phyloP scores from a whole-genome alignment of 768 basidiomycete genomes.

The Mycena filopes region DNA sequence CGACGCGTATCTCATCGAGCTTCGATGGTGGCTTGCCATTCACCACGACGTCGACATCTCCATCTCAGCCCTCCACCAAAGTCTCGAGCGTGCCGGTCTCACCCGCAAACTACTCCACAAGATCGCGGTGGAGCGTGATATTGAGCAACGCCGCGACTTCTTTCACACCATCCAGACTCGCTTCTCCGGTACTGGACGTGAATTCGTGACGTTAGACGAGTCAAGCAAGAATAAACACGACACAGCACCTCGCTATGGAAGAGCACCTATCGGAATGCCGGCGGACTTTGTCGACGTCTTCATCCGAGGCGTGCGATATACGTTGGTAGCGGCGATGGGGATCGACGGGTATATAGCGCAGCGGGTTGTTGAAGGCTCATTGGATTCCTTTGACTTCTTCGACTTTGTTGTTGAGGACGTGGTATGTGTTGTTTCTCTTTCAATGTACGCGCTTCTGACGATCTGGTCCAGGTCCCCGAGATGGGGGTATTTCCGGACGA shows the following conservation, averaged over 20 bases:
- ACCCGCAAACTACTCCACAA: neutral
- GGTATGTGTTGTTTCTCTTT: too few species aligned
- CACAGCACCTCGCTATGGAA: slow-evolving; percentile 37
- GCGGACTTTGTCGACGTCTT: slow-evolving; percentile 38
- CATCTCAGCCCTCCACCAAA: neutral
- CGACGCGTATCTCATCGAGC: slow-evolving; percentile 27
- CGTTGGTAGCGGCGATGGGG: slow-evolving; percentile 43
- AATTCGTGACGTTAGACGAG: slow-evolving; percentile 43
- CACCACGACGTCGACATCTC: neutral
- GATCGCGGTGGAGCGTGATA: neutral
- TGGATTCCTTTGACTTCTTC: slow-evolving; percentile 30
- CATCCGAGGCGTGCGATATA: slow-evolving; percentile 39
- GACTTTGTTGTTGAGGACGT: slow-evolving; percentile 33
- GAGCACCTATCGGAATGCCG: slow-evolving; percentile 33
- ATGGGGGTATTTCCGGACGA: slow-evolving; percentile 3
- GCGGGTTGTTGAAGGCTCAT: slow-evolving; percentile 38
- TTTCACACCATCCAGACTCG: slow-evolving; percentile 8
- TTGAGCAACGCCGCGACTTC: neutral
- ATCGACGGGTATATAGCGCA: slow-evolving; percentile 42
- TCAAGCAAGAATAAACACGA: slow-evolving; percentile 42
- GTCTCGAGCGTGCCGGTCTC: neutral
- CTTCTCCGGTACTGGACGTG: slow-evolving; percentile 26
- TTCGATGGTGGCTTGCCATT: slow-evolving; percentile 24
- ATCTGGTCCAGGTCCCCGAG: slow-evolving; percentile 11
- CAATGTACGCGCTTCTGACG: too few species aligned